phyloP scores from a whole-genome alignment of 345 rosid genomes.

The Durio zibethinus region DNA sequence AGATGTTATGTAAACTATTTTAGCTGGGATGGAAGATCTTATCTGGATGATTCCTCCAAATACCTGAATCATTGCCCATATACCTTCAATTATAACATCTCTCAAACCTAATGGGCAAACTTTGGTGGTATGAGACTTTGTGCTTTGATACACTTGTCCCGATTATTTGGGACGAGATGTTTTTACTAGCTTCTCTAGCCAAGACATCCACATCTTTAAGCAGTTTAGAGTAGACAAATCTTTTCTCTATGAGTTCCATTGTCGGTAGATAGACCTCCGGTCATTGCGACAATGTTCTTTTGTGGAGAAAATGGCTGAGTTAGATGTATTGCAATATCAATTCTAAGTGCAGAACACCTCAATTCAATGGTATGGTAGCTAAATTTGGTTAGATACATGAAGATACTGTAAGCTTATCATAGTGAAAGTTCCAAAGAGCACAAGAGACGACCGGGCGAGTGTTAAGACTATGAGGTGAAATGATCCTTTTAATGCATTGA shows the following conservation, averaged over 20 bases:
- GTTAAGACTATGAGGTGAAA: not conserved
- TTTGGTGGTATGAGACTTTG: not conserved
- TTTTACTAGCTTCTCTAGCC: not conserved
- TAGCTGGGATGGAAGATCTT: not conserved
- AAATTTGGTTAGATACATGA: not conserved
- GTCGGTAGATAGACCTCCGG: not conserved
- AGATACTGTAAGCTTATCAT: not conserved
- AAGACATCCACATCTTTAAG: not conserved
- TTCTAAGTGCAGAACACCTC: not conserved
- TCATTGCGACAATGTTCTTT: not conserved
- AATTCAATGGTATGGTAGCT: not conserved
- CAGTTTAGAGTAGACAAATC: not conserved
- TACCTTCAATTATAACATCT: not conserved
- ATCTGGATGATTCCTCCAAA: not conserved
- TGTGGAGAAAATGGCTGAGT: not conserved
- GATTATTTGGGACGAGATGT: not conserved
- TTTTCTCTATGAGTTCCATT: not conserved
- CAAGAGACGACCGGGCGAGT: not conserved
- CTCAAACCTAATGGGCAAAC: not conserved
- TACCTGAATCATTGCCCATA: not conserved
- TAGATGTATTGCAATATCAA: not conserved
- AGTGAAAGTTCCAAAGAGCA: not conserved
- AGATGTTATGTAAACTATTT: not conserved
- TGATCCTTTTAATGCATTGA: not conserved
- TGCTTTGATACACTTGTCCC: not conserved